Conservation (phyloP, 2,329 filamentous ascomycete species). For the Salinomyces thailandicus region DNA sequence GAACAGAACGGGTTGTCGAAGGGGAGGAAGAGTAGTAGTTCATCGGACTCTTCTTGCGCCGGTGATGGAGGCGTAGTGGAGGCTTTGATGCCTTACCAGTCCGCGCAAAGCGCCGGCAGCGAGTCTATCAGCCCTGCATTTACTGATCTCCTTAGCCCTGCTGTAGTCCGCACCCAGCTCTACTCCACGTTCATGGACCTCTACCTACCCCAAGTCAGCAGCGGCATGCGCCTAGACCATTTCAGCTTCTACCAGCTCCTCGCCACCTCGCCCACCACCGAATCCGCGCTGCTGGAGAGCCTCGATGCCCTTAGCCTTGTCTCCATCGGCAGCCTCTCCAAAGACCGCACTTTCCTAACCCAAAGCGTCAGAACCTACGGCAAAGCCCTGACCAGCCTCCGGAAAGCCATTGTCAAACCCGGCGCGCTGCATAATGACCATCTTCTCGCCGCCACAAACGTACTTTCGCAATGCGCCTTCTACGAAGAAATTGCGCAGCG, state of each 20-base stretch:
- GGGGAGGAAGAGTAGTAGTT: background rate
- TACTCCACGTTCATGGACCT: constrained; percentile 21
- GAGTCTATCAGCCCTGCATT: background rate
- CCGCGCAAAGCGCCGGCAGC: no score
- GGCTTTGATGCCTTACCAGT: background rate
- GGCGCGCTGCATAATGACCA: constrained; percentile 17
- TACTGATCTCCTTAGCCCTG: constrained; percentile 6
- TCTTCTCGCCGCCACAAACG: constrained; percentile 19
- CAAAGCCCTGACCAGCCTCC: constrained; percentile 14
- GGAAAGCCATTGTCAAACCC: constrained; percentile 10
- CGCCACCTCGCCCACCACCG: constrained; percentile 10
- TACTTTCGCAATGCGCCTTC: constrained; percentile 23
- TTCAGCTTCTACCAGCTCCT: constrained; percentile 18
- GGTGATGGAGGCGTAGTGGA: background rate
- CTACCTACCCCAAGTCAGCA: constrained; percentile 18
- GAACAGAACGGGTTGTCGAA: no score
- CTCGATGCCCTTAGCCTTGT: constrained; percentile 22
- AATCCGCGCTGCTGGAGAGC: constrained; percentile 16
- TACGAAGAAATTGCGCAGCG: constrained; percentile 23
- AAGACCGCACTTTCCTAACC: constrained; percentile 17
- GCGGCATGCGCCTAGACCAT: constrained; percentile 6
- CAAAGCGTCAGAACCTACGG: constrained; percentile 18
- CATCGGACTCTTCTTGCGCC: background rate
- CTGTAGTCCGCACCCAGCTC: constrained; percentile 11
- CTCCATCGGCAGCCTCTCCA: constrained; percentile 18